Percentiles rank a stretch among this genome's conserved stretches.
phyloP scores from a whole-genome alignment of 768 basidiomycete genomes.

The Asterophora parasitica region DNA sequence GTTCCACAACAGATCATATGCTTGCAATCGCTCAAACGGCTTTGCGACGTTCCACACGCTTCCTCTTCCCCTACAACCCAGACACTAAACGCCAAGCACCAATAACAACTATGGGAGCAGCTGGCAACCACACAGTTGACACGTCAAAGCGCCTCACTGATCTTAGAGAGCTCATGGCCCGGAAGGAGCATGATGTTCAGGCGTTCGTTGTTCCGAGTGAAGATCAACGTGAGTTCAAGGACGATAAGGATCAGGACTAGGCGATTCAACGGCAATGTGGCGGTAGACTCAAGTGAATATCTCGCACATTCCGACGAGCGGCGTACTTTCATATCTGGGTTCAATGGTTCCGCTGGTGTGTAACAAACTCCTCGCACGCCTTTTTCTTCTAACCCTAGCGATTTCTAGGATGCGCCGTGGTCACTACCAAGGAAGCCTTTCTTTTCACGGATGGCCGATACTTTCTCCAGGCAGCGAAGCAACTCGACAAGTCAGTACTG shows the following conservation, averaged over 20 bases:
- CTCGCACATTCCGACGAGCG: slow-evolving; percentile 79
- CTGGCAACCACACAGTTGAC: slow-evolving; percentile 43
- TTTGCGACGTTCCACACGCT: slow-evolving; percentile 9
- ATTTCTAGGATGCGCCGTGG: slow-evolving; percentile 62
- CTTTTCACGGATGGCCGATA: slow-evolving; percentile 97
- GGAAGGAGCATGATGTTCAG: slow-evolving; percentile 43
- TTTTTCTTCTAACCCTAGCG: background rate
- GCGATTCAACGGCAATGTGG: background rate
- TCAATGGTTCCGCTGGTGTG: slow-evolving; percentile 88
- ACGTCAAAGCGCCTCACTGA: slow-evolving; percentile 58
- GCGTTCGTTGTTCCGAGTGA: slow-evolving; percentile 86
- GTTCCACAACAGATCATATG: background rate
- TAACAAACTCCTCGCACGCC: background rate
- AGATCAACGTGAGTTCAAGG: slow-evolving; percentile 72
- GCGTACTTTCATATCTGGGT: slow-evolving; percentile 87
- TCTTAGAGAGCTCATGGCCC: slow-evolving; percentile 68
- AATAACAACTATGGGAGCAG: slow-evolving; percentile 30
- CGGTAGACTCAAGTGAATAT: slow-evolving; percentile 83
- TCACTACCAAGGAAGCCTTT: slow-evolving; percentile 65
- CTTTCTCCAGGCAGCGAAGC: slow-evolving; percentile 86
- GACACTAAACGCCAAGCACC: slow-evolving; percentile 2
- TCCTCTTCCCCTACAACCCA: slow-evolving; percentile 5
- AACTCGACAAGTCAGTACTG: slow-evolving; percentile 69
- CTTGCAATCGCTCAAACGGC: slow-evolving; percentile 2
- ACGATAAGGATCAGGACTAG: background rate